phyloP scores from a whole-genome alignment of 1,284 basidiomycete genomes.

The Tilletia horrida region DNA sequence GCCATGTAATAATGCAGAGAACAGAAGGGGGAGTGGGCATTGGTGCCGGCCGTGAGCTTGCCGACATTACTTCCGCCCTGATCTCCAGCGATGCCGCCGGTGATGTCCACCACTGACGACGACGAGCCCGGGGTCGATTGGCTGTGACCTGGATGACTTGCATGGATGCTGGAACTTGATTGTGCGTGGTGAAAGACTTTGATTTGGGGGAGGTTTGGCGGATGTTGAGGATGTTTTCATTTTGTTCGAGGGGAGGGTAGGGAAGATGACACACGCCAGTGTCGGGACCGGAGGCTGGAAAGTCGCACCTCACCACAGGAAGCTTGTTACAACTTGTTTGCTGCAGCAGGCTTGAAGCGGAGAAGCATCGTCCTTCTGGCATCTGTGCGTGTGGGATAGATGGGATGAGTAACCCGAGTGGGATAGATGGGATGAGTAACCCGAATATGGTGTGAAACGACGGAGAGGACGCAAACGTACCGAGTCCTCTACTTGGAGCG shows the following conservation, averaged over 20 bases:
- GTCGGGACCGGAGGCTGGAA: background rate
- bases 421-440: background rate
- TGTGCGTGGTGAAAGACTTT: constrained; percentile 2
- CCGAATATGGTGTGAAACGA: background rate
- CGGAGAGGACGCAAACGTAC: background rate
- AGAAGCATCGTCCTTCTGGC: background rate
- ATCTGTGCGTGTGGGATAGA: background rate
- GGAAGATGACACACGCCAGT: background rate
- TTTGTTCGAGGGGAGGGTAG: background rate
- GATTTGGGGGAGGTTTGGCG: constrained; percentile 3
- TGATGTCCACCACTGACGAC: too few species aligned
- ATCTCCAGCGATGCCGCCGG: too few species aligned
- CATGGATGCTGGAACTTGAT: too few species aligned
- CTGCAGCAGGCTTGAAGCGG: background rate
- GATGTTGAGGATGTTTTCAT: background rate
- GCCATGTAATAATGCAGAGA: too few species aligned
- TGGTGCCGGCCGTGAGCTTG: too few species aligned
- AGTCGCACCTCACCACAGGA: background rate
- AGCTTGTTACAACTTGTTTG: background rate
- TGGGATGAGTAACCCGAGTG: background rate
- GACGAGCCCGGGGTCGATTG: too few species aligned
- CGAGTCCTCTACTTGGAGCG: constrained; percentile 49
- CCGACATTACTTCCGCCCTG: too few species aligned
- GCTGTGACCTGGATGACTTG: too few species aligned
- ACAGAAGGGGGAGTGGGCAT: too few species aligned